Evolutionary conservation across 2,329 filamentous ascomycete genomes (phyloP), one percentile per base, ranked within the genome.

Genomic region (Mycogone perniciosa): DNA sequence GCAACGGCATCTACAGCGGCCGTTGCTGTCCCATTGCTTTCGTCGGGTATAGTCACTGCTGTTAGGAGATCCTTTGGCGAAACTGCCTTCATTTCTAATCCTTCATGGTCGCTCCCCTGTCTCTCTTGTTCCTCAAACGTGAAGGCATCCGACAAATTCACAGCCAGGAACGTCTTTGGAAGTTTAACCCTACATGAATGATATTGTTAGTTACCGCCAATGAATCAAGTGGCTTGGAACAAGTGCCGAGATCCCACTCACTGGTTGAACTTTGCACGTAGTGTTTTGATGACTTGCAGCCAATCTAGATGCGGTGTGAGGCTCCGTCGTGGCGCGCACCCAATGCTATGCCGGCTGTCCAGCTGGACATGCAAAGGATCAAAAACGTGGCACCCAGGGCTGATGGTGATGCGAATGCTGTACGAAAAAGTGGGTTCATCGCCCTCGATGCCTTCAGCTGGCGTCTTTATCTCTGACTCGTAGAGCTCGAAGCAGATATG

Each of bases 401-500:
- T 93, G 63, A 99, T 90, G 30, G 89, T 93, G 66, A 99, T 96
- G 53, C 92, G 86, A 66, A 99, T 99, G 63, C 86, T 93, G 71
- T 99, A 99, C 49, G 90, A 88, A 70, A 92, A 96, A 2, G 83
- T 84, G 46, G 86, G 84, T 34, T 82, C 82, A 54, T 85, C 82
- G 26, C 60, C 57, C 4, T 58, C 45, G 7, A 57, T 51, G 31
- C 65, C 59, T 64, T 77, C 65, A 53, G 65, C 60, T 7, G 74
- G 61, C 13, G 71, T 67, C 62, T 82, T 84, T 57, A 90, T 92
- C 68, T 93, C 89, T 11, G 89, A 92, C 68, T 99, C 93, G 70
- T 99, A 99, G 30, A 99, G 77, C 72, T 99, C 93, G 60, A 99
- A 99, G 68, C 89, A 95, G 64, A 99, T 97, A 65, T 97, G 93